Conservation (phyloP, 371 early-diverging fungal species). For the Mortierella sp. region DNA sequence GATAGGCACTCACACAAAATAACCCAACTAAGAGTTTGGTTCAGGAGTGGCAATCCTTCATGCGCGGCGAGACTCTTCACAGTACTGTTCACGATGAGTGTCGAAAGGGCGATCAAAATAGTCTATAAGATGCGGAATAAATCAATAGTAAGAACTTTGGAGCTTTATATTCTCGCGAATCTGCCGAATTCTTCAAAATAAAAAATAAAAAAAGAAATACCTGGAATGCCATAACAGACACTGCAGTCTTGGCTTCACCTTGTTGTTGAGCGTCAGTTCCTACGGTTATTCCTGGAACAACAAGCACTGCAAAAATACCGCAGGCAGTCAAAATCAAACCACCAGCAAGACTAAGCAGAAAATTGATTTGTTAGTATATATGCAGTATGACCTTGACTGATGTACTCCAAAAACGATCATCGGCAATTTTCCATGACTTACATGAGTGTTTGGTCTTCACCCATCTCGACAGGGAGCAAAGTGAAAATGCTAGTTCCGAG, state of each 20-base stretch:
- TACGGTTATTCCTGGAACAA: slow-evolving; percentile 27
- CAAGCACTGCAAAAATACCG: slow-evolving; percentile 60
- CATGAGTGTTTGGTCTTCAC: slow-evolving; percentile 81
- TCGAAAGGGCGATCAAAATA: slow-evolving; percentile 52
- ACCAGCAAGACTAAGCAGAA: slow-evolving; percentile 52
- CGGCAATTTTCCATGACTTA: slow-evolving; percentile 53
- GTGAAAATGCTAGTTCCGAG: slow-evolving; percentile 85
- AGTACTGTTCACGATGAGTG: slow-evolving; percentile 65
- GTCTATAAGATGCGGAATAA: slow-evolving; percentile 10
- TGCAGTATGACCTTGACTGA: no score
- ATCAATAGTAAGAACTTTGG: background rate
- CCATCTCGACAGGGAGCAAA: slow-evolving; percentile 88
- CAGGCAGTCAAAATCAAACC: slow-evolving; percentile 61
- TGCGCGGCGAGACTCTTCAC: slow-evolving; percentile 65
- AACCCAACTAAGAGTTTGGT: slow-evolving; percentile 78
- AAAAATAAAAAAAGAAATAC: slow-evolving; percentile 21
- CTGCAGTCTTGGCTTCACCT: slow-evolving; percentile 47
- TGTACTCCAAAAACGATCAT: no score
- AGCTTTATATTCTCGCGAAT: background rate
- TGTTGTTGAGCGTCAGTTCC: slow-evolving; percentile 36
- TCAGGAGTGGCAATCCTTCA: slow-evolving; percentile 77
- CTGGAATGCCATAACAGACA: slow-evolving; percentile 60
- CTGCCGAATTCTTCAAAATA: background rate
- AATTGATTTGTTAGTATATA: no score
- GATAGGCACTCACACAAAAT: slow-evolving; percentile 67